Evolutionary conservation across 768 basidiomycete species (phyloP).

Genomic region (Boletus tomentosulus): DNA sequence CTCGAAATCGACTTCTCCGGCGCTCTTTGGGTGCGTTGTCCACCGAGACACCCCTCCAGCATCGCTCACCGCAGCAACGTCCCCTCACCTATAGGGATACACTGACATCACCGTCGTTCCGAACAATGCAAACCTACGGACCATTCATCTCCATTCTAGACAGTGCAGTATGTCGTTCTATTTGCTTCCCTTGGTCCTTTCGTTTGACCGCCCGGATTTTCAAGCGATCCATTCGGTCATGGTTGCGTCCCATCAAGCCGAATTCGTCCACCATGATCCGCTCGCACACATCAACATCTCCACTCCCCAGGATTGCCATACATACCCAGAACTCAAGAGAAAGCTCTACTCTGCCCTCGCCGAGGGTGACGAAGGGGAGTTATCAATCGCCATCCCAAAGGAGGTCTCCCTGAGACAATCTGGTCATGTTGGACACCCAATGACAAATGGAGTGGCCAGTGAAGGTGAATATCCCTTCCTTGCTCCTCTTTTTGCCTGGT

Average conservation of each 20-base stretch:
- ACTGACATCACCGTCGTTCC: conserved; percentile 91
- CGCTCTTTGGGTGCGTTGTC: conserved; percentile 64
- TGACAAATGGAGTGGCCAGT: conserved; percentile 41
- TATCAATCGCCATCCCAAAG: conserved; percentile 82
- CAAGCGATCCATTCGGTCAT: conserved; percentile 71
- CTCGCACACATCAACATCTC: conserved; percentile 61
- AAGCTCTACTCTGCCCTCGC: conserved; percentile 86
- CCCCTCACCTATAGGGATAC: conserved; percentile 59
- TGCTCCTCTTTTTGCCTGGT: not conserved
- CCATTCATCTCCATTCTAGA: conserved; percentile 83
- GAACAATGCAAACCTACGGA: conserved; percentile 69
- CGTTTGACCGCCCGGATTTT: conserved; percentile 20
- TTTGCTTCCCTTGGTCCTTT: conserved; percentile 11
- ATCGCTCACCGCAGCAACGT: conserved; percentile 19
- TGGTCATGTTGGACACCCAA: conserved; percentile 37
- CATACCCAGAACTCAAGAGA: conserved; percentile 90
- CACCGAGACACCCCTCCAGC: conserved; percentile 17
- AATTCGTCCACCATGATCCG: conserved; percentile 77
- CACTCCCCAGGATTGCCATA: conserved; percentile 74
- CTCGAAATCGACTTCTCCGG: conserved; percentile 93
- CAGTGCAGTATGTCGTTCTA: conserved; percentile 66
- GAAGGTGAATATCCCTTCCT: conserved; percentile 45
- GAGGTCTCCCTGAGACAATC: conserved; percentile 65
- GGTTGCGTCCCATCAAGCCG: conserved; percentile 66
- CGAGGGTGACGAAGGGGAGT: conserved; percentile 91